Evolutionary conservation across 2,329 filamentous ascomycete species (phyloP).

Genomic region (Colletotrichum higginsianum): DNA sequence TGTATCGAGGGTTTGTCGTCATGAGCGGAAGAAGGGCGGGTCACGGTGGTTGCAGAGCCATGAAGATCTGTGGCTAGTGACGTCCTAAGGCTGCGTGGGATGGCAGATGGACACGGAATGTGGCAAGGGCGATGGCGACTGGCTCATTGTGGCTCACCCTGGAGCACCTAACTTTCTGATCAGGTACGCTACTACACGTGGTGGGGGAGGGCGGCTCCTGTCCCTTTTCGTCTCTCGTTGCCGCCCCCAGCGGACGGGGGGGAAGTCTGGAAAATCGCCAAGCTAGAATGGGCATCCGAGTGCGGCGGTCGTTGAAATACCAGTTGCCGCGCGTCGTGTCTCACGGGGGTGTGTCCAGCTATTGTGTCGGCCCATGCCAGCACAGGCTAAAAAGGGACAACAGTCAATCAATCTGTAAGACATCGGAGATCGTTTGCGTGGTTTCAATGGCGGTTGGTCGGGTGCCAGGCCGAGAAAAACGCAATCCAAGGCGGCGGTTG

Average conservation of each 20-base stretch:
- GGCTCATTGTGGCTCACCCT: conserved; percentile 11
- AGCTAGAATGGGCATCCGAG: conserved; percentile 9
- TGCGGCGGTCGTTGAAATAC: conserved; percentile 1
- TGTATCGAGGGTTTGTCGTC: conserved; percentile 26
- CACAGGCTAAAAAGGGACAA: conserved; percentile 4
- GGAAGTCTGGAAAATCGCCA: not conserved
- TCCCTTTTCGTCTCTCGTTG: conserved; percentile 6
- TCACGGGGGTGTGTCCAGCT: conserved; percentile 16
- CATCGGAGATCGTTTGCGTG: conserved; percentile 1
- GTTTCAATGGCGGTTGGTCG: not conserved
- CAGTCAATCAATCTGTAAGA: conserved; percentile 13
- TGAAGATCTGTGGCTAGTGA: conserved; percentile 43
- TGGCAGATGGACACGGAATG: not conserved
- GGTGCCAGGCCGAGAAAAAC: conserved; percentile 1
- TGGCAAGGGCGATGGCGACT: conserved; percentile 18
- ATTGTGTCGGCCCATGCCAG: not conserved
- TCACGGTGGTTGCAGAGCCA: conserved; percentile 31
- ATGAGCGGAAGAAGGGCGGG: conserved; percentile 27
- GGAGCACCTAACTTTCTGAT: conserved; percentile 24
- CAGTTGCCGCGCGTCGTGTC: conserved; percentile 40
- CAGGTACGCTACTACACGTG: conserved; percentile 36
- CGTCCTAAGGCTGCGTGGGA: conserved; percentile 38
- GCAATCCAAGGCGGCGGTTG: conserved; percentile 36
- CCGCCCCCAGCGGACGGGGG: not conserved
- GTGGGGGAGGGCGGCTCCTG: not conserved